phyloP scores from a whole-genome alignment of 306 rosid species.

The Spatholobus suberectus region DNA sequence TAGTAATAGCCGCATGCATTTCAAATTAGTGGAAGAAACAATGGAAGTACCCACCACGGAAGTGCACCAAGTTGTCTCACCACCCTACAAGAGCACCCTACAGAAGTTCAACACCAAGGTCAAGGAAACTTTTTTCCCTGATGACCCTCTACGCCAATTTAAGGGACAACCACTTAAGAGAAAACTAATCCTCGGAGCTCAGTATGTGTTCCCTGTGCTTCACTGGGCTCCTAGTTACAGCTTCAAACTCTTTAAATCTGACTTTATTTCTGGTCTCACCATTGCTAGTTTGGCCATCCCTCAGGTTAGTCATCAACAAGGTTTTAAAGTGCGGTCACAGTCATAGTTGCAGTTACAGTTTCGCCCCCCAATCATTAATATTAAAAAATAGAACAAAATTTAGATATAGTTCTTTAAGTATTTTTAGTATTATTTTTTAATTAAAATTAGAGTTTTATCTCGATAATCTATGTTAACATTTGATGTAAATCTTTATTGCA shows the following conservation, averaged over 20 bases:
- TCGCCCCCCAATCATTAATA: too few relatives aligned
- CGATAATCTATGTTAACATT: too few relatives aligned
- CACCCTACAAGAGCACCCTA: conserved; percentile 61
- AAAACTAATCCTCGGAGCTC: conserved; percentile 66
- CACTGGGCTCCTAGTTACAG: conserved; percentile 74
- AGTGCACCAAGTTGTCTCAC: conserved; percentile 68
- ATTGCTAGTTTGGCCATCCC: conserved; percentile 95
- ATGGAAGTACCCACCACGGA: conserved; percentile 8
- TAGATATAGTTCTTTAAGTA: too few relatives aligned
- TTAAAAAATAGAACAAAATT: too few relatives aligned
- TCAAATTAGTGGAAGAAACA: conserved; percentile 46
- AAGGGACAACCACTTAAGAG: conserved; percentile 60
- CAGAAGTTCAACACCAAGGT: conserved; percentile 54
- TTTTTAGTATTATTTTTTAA: too few relatives aligned
- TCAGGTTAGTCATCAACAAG: conserved; percentile 52
- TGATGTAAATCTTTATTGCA: too few relatives aligned
- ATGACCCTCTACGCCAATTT: conserved; percentile 89
- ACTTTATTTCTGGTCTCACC: conserved; percentile 83
- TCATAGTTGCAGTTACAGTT: too few relatives aligned
- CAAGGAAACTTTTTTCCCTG: conserved; percentile 87
- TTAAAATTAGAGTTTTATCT: too few relatives aligned
- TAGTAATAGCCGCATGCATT: neutral
- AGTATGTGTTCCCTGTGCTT: conserved; percentile 77
- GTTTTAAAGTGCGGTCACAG: too few relatives aligned
- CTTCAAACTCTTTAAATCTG: conserved; percentile 72